Evolutionary conservation across 2,329 filamentous ascomycete species (phyloP).

Genomic region (Shiraia sp.): DNA sequence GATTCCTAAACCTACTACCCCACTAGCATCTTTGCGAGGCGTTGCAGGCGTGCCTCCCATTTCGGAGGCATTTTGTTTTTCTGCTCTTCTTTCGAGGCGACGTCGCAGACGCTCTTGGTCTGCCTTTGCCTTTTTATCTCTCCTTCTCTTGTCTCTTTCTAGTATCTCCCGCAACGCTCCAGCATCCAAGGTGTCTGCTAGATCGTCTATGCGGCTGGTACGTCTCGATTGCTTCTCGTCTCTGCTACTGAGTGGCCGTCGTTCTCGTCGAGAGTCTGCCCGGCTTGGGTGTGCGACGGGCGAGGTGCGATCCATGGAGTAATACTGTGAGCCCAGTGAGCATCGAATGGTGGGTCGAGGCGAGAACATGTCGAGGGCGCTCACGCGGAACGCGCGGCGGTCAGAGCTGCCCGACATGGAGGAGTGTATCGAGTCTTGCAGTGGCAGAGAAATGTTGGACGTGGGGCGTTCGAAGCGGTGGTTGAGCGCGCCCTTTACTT

Average conservation of each 20-base stretch:
- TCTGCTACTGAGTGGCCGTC: constrained; percentile 53
- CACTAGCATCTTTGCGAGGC: constrained; percentile 54
- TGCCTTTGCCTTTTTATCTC: constrained; percentile 70
- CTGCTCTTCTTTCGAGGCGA: constrained; percentile 67
- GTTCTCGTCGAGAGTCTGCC: constrained; percentile 56
- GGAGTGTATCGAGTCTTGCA: constrained; percentile 74
- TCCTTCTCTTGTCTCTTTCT: constrained; percentile 82
- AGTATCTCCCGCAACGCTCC: constrained; percentile 83
- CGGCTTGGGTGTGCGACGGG: constrained; percentile 52
- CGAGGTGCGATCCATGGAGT: constrained; percentile 39
- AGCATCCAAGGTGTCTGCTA: constrained; percentile 85
- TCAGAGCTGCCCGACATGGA: constrained; percentile 76
- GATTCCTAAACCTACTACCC: constrained; percentile 57
- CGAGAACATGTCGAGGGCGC: constrained; percentile 76
- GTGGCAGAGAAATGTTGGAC: constrained; percentile 76
- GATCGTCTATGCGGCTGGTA: constrained; percentile 65
- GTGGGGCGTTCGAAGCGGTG: constrained; percentile 63
- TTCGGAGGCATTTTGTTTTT: constrained; percentile 62
- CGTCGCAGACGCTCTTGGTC: constrained; percentile 70
- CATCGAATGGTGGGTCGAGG: constrained; percentile 83
- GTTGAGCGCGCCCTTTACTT: constrained; percentile 60
- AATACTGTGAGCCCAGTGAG: constrained; percentile 66
- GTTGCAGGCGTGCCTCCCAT: constrained; percentile 60
- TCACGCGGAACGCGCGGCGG: constrained; percentile 76
- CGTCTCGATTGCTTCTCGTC: constrained; percentile 54